Evolutionary conservation across 345 rosid species (phyloP).

Genomic region (Nasturtium officinale): DNA sequence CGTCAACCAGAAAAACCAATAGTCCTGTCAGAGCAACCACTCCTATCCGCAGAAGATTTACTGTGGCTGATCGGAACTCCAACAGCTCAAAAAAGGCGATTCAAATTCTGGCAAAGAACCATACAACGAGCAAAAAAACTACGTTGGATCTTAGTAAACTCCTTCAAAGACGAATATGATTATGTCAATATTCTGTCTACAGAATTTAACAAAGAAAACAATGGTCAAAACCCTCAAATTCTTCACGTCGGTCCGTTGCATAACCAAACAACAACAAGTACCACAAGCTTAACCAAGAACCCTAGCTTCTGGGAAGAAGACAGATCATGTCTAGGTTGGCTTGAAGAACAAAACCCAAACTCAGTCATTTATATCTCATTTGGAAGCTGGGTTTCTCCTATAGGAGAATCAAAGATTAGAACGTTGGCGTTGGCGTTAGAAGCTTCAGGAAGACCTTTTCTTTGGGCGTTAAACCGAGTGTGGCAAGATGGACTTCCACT

Average conservation of each 20-base stretch:
- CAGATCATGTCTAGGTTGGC: slow-evolving; percentile 63
- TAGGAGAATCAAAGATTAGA: slow-evolving; percentile 59
- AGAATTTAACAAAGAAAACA: background rate
- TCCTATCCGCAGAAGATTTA: slow-evolving; percentile 59
- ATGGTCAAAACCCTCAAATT: slow-evolving; percentile 34
- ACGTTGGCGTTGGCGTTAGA: slow-evolving; percentile 60
- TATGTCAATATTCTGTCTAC: background rate
- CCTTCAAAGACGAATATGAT: slow-evolving; percentile 55
- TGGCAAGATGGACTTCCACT: slow-evolving; percentile 68
- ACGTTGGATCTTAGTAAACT: slow-evolving; percentile 63
- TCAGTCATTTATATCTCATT: slow-evolving; percentile 73
- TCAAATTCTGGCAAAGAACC: slow-evolving; percentile 72
- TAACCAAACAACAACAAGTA: slow-evolving; percentile 27
- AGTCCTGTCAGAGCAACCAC: slow-evolving; percentile 47
- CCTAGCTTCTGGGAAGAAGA: slow-evolving; percentile 76
- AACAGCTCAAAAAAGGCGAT: slow-evolving; percentile 58
- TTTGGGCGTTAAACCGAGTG: slow-evolving; percentile 58
- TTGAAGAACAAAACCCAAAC: slow-evolving; percentile 50
- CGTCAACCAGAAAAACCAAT: slow-evolving; percentile 36
- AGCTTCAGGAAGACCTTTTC: slow-evolving; percentile 50
- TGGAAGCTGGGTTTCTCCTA: slow-evolving; percentile 86
- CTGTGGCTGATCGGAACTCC: slow-evolving; percentile 80
- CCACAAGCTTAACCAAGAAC: slow-evolving; percentile 28
- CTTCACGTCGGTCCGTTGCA: slow-evolving; percentile 56
- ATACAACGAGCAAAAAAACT: slow-evolving; percentile 55